Base-by-base conservation (phyloP, 2,329 filamentous ascomycete species). In the Drechmeria coniospora region DNA sequence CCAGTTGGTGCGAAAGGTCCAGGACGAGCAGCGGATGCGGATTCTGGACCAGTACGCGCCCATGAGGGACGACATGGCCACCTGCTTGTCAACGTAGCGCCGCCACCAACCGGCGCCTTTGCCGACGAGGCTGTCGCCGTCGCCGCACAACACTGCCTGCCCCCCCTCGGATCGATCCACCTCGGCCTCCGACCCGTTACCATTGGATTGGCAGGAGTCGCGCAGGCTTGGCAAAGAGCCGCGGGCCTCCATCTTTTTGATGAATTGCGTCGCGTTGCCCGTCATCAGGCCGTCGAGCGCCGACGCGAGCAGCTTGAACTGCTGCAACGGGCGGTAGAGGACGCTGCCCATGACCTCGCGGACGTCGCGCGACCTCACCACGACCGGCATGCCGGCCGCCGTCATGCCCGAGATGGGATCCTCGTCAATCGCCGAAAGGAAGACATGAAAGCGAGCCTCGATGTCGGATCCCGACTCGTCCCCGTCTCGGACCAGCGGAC, bases 1-100 rank as follows among this genome's bases (percentile, higher is more conserved):
- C 50, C 53, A 61, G 31, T 45, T 49, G 6, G 59, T 46, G 2
- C 47, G 43, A 15, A 56, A 39, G 1, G 19, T 36, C 44, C 60
- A 54, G 4, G 51, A 50, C 0, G 46, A 40, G 44, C 61, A 66
- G 5, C 40, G 32, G 6, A 62, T 35, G 2, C 53, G 53, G 25
- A 59, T 39, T 4, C n/a, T 25, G 10, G 52, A 32, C 56, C 54
- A 57, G 21, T 22, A 21, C 1, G 43, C 33, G 12, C 49, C 56
- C 8, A 53, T 41, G 12, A 49, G 37, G 4, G 39, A 34, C 1
- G 53, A 53, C 23, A 45, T 37, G 6, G 27, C 19, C 6, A 36
- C 26, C 13, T 55, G 42, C 10, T 32, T 24, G 5, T 28, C 15
- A 7, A 56, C 31, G 33, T 56, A 54, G 2, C 33, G 32, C n/a